phyloP scores from a whole-genome alignment of 495 filamentous ascomycete species.

The Penicillium subrubescens region DNA sequence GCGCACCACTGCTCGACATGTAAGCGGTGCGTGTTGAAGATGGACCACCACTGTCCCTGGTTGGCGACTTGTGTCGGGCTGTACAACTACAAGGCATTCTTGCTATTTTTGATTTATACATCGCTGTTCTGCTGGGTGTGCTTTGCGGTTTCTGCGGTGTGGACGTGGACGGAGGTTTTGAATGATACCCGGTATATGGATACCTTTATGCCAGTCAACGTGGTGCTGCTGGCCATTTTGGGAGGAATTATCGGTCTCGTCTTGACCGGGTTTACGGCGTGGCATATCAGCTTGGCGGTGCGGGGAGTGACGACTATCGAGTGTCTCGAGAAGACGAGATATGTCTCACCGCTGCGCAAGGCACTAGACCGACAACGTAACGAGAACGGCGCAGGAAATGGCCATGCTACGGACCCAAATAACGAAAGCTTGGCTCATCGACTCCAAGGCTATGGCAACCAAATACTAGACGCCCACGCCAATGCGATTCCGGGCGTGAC shows the following conservation, averaged over 20 bases:
- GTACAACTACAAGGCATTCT: constrained; percentile 91
- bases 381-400: constrained; percentile 38
- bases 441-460: constrained; percentile 69
- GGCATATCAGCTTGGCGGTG: constrained; percentile 84
- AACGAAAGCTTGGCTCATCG: constrained; percentile 62
- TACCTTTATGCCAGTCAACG: constrained; percentile 83
- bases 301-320: constrained; percentile 91
- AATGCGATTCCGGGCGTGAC: constrained; percentile 82
- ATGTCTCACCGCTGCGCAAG: constrained; percentile 76
- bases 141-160: constrained; percentile 69
- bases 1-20: constrained; percentile 96
- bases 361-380: constrained; percentile 63
- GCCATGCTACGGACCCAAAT: constrained; percentile 42
- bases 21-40: constrained; percentile 90
- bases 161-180: constrained; percentile 82
- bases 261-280: constrained; percentile 83
- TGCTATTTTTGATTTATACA: constrained; percentile 92
- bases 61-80: constrained; percentile 93
- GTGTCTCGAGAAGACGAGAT: constrained; percentile 89
- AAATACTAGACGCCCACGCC: constrained; percentile 77
- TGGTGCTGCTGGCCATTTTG: constrained; percentile 81
- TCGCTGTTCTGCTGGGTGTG: constrained; percentile 81
- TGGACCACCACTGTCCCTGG: constrained; percentile 99
- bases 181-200: constrained; percentile 62
- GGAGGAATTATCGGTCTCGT: constrained; percentile 90